Evolutionary conservation across 2,329 filamentous ascomycete genomes (phyloP).

Genomic region (Mycosphaerelloides madeirae): DNA sequence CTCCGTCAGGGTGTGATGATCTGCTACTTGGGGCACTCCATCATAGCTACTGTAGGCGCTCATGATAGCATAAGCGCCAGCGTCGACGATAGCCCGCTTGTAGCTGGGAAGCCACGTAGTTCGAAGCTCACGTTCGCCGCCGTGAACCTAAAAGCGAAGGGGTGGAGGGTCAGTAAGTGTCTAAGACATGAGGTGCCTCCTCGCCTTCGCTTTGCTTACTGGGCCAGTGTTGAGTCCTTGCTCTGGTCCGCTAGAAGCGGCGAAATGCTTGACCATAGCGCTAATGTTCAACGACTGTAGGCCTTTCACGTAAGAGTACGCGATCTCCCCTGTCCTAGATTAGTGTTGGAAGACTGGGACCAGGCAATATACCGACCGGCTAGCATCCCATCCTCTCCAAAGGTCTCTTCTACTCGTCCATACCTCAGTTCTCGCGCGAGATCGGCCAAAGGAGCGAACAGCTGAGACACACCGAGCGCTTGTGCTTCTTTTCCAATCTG

Average conservation of each 20-base stretch:
- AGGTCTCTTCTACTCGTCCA: slow-evolving; percentile 70
- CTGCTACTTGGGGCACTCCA: slow-evolving; percentile 61
- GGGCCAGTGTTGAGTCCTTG: slow-evolving; percentile 67
- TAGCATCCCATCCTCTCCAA: slow-evolving; percentile 64
- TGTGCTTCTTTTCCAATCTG: slow-evolving; percentile 62
- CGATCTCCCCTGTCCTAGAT: slow-evolving; percentile 51
- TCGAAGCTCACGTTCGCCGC: slow-evolving; percentile 51
- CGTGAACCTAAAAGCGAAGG: too few species aligned
- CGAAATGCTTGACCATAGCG: slow-evolving; percentile 72
- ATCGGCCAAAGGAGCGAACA: slow-evolving; percentile 68
- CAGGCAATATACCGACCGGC: slow-evolving; percentile 36
- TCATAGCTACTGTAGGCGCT: slow-evolving; percentile 69
- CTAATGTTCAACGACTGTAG: slow-evolving; percentile 62
- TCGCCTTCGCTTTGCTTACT: too few species aligned
- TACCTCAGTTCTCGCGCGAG: slow-evolving; percentile 66
- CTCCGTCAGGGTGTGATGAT: slow-evolving; percentile 61
- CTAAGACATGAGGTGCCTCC: too few species aligned
- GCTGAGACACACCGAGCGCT: slow-evolving; percentile 65
- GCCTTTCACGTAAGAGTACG: slow-evolving; percentile 55
- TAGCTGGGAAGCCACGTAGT: slow-evolving; percentile 56
- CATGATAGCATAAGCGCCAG: slow-evolving; percentile 65
- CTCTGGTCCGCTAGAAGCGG: slow-evolving; percentile 63
- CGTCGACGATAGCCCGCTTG: slow-evolving; percentile 67
- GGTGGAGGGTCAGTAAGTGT: too few species aligned
- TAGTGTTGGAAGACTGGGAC: too few species aligned